These are phyloP conservation scores for Colletotrichum sp. DNA, from an alignment of 2,329 filamentous ascomycete genomes.

Conservation along the genomic window DNA sequence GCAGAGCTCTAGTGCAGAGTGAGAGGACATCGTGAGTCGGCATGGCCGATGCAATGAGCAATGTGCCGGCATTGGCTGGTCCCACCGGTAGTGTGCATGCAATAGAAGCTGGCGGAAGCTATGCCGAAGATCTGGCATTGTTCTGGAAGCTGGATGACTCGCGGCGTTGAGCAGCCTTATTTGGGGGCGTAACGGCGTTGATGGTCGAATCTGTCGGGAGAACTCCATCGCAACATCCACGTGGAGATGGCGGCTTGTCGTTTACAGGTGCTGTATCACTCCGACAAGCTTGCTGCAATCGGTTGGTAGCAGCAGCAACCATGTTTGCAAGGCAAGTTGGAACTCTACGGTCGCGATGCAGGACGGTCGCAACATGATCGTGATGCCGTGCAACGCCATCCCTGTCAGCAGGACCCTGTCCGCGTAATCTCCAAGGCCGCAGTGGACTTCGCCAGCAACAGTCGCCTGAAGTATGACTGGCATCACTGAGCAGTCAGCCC, in stretches of 20 bases:
- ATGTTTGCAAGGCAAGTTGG: not conserved
- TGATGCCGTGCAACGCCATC: conserved; percentile 2
- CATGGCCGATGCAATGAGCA: not conserved
- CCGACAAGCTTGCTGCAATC: not conserved
- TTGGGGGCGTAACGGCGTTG: not conserved
- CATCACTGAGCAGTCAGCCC: not conserved
- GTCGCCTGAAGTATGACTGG: not conserved
- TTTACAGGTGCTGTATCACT: not conserved
- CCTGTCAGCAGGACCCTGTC: conserved; percentile 14
- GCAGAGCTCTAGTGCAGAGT: not conserved
- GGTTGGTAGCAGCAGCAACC: not conserved
- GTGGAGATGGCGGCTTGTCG: not conserved
- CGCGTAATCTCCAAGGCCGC: conserved; percentile 19
- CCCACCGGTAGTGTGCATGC: not conserved
- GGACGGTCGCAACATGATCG: not conserved
- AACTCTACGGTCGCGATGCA: not conserved
- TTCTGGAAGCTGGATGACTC: not conserved
- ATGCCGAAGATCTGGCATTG: not conserved
- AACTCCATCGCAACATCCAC: not conserved
- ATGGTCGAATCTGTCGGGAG: not conserved
- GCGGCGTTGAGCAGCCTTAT: not conserved
- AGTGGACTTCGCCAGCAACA: conserved; percentile 1
- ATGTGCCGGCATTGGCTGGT: not conserved
- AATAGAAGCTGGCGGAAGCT: not conserved
- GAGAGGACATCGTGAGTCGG: not conserved